phyloP scores from a whole-genome alignment of 2,329 filamentous ascomycete species.

The Sphaerulina populicola region DNA sequence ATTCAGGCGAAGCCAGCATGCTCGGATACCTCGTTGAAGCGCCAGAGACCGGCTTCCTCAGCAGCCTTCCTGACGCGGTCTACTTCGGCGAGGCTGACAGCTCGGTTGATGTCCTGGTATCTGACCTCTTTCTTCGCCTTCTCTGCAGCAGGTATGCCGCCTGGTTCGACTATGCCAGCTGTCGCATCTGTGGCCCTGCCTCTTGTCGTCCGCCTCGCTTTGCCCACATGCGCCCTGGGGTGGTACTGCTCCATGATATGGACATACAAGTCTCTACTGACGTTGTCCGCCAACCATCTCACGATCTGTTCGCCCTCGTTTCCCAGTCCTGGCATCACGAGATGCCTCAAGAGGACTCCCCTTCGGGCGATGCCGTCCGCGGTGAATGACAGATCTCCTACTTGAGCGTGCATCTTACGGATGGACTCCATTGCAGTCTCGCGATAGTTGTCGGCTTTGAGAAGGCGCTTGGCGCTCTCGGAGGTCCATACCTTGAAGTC shows the following conservation, averaged over 20 bases:
- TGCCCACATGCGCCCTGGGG: constrained; percentile 73
- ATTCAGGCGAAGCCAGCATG: constrained; percentile 49
- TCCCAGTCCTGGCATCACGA: constrained; percentile 77
- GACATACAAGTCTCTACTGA: constrained; percentile 68
- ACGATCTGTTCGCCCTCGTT: constrained; percentile 67
- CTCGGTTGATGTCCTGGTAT: constrained; percentile 72
- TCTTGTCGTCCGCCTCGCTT: constrained; percentile 42
- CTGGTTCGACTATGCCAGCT: constrained; percentile 26
- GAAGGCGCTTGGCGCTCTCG: constrained; percentile 57
- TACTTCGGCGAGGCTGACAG: constrained; percentile 57
- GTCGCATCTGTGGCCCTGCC: constrained; percentile 25
- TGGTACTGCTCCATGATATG: constrained; percentile 88
- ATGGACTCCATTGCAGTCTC: constrained; percentile 66
- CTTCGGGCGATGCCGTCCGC: constrained; percentile 70
- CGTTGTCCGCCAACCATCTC: constrained; percentile 62
- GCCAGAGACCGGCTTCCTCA: constrained; percentile 64
- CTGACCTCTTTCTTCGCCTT: constrained; percentile 44
- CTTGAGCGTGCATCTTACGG: constrained; percentile 70
- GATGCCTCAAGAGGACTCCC: constrained; percentile 66
- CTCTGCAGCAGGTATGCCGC: constrained; percentile 23
- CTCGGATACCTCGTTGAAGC: constrained; percentile 60
- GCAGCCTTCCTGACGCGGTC: constrained; percentile 59
- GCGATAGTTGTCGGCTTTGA: constrained; percentile 72
- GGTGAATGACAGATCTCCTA: constrained; percentile 76
- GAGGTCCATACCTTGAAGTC: constrained; percentile 78